Conservation (phyloP, 768 basidiomycete genomes). For the Tubosaeta sp. region DNA sequence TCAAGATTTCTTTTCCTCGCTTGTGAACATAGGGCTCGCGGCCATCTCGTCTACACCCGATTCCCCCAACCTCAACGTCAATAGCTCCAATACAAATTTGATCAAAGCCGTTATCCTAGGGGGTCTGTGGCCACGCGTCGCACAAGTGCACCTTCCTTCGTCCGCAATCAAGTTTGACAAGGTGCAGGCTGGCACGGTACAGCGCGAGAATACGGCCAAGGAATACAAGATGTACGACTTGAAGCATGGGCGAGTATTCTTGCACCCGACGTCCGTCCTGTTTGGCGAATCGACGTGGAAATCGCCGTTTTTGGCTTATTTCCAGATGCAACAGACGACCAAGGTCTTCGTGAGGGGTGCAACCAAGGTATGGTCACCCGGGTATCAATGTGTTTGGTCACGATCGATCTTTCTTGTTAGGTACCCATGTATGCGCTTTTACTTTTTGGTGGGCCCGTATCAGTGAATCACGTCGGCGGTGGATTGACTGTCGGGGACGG, state of each 20-base stretch:
- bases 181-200: conserved; percentile 77
- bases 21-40: conserved; percentile 69
- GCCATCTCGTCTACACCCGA: conserved; percentile 42
- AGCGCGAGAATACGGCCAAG: conserved; percentile 77
- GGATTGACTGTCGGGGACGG: conserved; percentile 61
- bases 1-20: conserved; percentile 68
- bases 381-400: neutral
- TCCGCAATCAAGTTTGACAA: conserved; percentile 81
- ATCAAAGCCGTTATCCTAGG: conserved; percentile 83
- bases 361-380: conserved; percentile 60
- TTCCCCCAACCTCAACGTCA: conserved; percentile 54
- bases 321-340: conserved; percentile 74
- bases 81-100: conserved; percentile 65
- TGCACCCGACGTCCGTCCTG: conserved; percentile 79
- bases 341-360: conserved; percentile 86
- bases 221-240: conserved; percentile 84
- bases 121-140: conserved; percentile 83
- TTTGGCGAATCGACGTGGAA: conserved; percentile 73
- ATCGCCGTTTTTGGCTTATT: conserved; percentile 78
- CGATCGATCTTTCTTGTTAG: conserved; percentile 32
- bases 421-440: conserved; percentile 85
- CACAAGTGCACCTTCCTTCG: conserved; percentile 67
- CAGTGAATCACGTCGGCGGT: conserved; percentile 77
- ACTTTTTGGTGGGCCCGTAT: conserved; percentile 77
- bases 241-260: conserved; percentile 58